Evolutionary conservation across 768 basidiomycete genomes (phyloP), one percentile per base, ranked within the genome.

Genomic region (Rickenella mellea): DNA sequence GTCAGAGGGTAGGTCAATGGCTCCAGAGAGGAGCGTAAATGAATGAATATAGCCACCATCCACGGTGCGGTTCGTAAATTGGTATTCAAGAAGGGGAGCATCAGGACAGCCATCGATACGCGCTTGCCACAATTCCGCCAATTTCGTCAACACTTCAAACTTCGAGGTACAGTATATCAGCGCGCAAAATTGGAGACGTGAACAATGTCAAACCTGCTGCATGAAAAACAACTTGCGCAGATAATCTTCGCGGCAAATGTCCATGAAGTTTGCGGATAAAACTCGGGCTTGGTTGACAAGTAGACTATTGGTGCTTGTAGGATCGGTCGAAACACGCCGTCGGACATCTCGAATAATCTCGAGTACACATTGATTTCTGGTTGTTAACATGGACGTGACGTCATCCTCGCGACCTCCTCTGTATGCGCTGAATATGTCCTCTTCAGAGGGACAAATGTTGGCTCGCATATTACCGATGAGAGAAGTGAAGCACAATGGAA

Each of bases 191-290:
- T 7, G 25, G 27, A 9, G 40, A 27, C 14, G 22, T 20, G 31
- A 19, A 35, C 30, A 20, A 38, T 2, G 3, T 54, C 59, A 11
- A 40, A 70, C 72, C 62, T 74, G 70, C 51, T 71, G 70, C 66
- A 73, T 71, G 48, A 69, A 73, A 48, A 74, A 70, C 2, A 74
- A 53, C 48, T 73, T 73, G n/a, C 71, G 61, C 26, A 74, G 50
- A 21, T 64, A 59, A 3, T 61, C 57, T 33, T 55, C 31, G 15
- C 42, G 55, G 48, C 71, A 73, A 14, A 74, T 51, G 47, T 73
- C 71, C 67, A 72, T 65, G 47, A 71, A 71, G 24, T 61, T 56
- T 0, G 65, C 56, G 1, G 63, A 58, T 2, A 73, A 48, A 10
- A 55, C 45, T 39, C 63, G 62, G 5, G 67, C 70, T 21, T 64